Conservation (phyloP, 1,284 basidiomycete species). For the Cryptococcus hybrid region DNA sequence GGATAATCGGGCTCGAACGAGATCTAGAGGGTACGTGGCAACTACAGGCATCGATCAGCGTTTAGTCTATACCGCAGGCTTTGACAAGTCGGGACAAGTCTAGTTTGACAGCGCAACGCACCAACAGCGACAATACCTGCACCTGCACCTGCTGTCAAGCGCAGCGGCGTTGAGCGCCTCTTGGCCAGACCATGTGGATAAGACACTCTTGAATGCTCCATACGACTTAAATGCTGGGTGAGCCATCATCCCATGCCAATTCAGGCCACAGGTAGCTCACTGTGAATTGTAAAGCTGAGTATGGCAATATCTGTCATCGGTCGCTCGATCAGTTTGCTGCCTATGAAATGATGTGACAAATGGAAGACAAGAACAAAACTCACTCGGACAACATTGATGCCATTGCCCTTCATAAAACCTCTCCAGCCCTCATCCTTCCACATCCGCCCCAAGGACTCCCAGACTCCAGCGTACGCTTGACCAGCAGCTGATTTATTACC, state of each 20-base stretch:
- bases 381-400: slow-evolving; percentile 82
- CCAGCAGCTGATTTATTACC: slow-evolving; percentile 32
- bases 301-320: slow-evolving; percentile 47
- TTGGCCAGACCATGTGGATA: slow-evolving; percentile 54
- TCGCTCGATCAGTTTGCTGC: background rate
- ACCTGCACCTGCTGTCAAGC: slow-evolving; percentile 77
- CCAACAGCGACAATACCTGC: slow-evolving; percentile 89
- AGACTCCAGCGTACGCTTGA: slow-evolving; percentile 77
- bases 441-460: slow-evolving; percentile 74
- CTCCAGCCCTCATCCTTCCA: slow-evolving; percentile 88
- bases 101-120: slow-evolving; percentile 48
- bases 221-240: slow-evolving; percentile 53
- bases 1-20: slow-evolving; percentile 86
- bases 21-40: slow-evolving; percentile 88
- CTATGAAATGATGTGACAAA: background rate
- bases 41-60: slow-evolving; percentile 47
- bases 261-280: slow-evolving; percentile 34
- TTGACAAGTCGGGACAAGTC: no score
- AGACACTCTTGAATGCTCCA: slow-evolving; percentile 79
- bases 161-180: slow-evolving; percentile 76
- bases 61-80: background rate
- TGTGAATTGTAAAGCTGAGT: slow-evolving; percentile 86
- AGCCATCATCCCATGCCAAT: background rate
- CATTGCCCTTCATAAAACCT: slow-evolving; percentile 82
- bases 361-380: slow-evolving; percentile 10